Evolutionary conservation across 2,329 filamentous ascomycete genomes (phyloP).

Genomic region (Xylaria sp.): DNA sequence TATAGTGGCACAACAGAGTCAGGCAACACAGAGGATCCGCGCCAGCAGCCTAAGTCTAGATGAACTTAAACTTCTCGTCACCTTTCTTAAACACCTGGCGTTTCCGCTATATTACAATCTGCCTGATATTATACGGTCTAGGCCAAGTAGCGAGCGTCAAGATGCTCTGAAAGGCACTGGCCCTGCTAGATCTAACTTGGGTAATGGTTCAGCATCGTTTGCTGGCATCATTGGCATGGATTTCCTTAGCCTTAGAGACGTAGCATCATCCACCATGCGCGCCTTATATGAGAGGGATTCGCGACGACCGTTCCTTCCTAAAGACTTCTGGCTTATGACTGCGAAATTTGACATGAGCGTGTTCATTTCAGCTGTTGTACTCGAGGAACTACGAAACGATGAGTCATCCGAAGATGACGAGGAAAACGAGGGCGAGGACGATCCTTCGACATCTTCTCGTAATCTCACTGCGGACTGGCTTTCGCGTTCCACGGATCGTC

Average conservation of each 20-base stretch:
- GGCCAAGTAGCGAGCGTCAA: conserved; percentile 41
- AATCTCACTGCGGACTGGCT: conserved; percentile 66
- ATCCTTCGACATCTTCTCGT: conserved; percentile 40
- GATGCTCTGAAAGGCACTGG: conserved; percentile 42
- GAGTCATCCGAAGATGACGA: conserved; percentile 72
- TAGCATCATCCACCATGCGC: conserved; percentile 81
- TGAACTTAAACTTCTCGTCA: conserved; percentile 79
- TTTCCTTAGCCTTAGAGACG: conserved; percentile 79
- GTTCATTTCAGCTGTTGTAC: conserved; percentile 86
- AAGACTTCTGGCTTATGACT: conserved; percentile 95
- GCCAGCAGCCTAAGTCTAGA: conserved; percentile 75
- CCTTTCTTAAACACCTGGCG: conserved; percentile 89
- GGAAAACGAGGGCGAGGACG: conserved; percentile 51
- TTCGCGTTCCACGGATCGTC: conserved; percentile 71
- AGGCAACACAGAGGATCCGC: conserved; percentile 61
- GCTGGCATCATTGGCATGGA: conserved; percentile 74
- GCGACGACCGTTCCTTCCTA: conserved; percentile 81
- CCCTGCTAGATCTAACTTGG: conserved; percentile 24
- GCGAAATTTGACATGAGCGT: conserved; percentile 85
- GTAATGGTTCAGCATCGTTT: conserved; percentile 45
- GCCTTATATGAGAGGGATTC: conserved; percentile 96
- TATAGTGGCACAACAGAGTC: conserved; percentile 52
- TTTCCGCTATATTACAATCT: conserved; percentile 90
- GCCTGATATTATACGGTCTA: conserved; percentile 63
- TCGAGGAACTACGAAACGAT: conserved; percentile 84